A percentile compares a stretch with the other conserved stretches of the same genome.
phyloP scores from a whole-genome alignment of 2,329 filamentous ascomycete genomes.

The Sporothrix curviconia region DNA sequence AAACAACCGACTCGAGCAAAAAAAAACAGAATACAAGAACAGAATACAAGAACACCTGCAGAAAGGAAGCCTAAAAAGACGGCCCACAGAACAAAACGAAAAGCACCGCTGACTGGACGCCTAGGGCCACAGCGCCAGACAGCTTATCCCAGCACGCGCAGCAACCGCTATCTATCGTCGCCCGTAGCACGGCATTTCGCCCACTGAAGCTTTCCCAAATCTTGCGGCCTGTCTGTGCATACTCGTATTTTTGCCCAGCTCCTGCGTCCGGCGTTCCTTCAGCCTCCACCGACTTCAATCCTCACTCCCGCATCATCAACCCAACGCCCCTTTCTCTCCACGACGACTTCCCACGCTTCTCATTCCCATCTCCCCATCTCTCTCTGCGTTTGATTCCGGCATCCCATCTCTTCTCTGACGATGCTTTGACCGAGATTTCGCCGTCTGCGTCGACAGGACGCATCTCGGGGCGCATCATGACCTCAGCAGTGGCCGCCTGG shows the following conservation, averaged over 20 bases:
- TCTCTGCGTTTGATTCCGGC: no score
- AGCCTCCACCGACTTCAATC: not conserved
- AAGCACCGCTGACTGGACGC: not conserved
- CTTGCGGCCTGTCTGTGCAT: not conserved
- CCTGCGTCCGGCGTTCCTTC: not conserved
- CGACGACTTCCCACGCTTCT: not conserved
- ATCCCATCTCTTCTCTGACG: no score
- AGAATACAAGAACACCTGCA: not conserved
- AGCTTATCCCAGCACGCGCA: not conserved
- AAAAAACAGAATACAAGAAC: not conserved
- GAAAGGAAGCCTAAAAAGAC: not conserved
- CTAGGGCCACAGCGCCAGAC: not conserved
- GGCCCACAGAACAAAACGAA: not conserved
- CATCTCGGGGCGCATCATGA: constrained; percentile 25
- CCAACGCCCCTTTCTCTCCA: not conserved
- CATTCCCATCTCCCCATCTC: not conserved
- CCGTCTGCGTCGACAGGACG: constrained; percentile 5
- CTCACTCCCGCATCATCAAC: constrained; percentile 5
- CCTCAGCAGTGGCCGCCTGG: constrained; percentile 28
- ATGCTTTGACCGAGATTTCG: not conserved
- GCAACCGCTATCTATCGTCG: not conserved
- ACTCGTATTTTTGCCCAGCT: not conserved
- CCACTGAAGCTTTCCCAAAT: not conserved
- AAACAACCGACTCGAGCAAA: not conserved
- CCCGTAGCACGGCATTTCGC: not conserved